phyloP scores from a whole-genome alignment of 441 rosid genomes.

The Bocquillonia castaneifolia region DNA sequence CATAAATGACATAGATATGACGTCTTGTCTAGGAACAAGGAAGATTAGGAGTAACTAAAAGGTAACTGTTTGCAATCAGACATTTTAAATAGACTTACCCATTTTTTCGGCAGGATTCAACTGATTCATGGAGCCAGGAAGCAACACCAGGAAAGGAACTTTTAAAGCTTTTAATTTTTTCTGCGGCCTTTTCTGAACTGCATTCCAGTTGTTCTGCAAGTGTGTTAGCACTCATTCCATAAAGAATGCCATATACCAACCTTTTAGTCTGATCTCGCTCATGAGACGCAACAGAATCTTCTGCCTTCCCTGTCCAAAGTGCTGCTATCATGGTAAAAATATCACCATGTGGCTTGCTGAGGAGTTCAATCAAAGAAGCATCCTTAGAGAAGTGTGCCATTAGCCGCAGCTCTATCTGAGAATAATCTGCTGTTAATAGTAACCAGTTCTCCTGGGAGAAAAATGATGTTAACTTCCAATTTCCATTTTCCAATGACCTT shows the following conservation, averaged over 20 bases:
- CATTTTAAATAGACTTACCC: constrained; percentile 47
- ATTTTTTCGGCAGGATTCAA: constrained; percentile 64
- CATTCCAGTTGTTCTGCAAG: constrained; percentile 88
- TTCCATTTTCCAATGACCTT: neutral
- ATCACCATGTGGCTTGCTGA: constrained; percentile 74
- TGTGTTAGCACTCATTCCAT: constrained; percentile 94
- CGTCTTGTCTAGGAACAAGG: constrained; percentile 4
- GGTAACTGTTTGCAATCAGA: neutral
- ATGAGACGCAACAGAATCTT: constrained; percentile 47
- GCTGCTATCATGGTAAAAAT: constrained; percentile 90
- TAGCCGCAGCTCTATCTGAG: constrained; percentile 89
- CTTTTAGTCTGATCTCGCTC: constrained; percentile 95
- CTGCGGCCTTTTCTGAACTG: constrained; percentile 75
- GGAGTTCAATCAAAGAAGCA: constrained; percentile 65
- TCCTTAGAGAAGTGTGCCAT: constrained; percentile 97
- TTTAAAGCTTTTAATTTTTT: constrained; percentile 79
- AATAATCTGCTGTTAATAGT: constrained; percentile 88
- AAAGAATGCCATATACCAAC: constrained; percentile 90
- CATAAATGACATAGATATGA: neutral
- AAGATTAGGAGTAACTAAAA: neutral
- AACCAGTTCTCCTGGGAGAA: constrained; percentile 87
- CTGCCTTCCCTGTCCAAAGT: constrained; percentile 74
- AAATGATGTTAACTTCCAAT: constrained; percentile 10
- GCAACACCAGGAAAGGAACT: constrained; percentile 78
- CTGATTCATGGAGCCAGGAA: constrained; percentile 73